Base-by-base conservation (phyloP, 345 rosid genomes). In the Orychophragmus violaceus region DNA sequence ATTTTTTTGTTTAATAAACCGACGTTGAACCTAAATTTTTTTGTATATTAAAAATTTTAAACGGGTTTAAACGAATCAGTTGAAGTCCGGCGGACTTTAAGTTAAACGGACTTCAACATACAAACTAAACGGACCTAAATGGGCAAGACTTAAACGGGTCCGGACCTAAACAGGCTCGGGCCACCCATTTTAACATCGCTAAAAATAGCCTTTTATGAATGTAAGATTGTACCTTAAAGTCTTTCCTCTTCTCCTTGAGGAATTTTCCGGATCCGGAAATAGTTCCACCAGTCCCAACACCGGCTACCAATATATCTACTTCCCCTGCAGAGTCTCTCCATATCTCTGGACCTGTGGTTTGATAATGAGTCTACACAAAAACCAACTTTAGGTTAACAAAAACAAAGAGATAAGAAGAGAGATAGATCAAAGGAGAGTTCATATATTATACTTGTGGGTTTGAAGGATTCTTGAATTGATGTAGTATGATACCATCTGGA, bases 321-420 rank as follows among this genome's bases (percentile, higher is more conserved):
- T 82, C 62, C 45, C 82, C 91, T 28, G 55, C 82, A 0, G 86
- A 78, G 68, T 74, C 90, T 45, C 59, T 79, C 94, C 94, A 87
- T 71, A 85, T 83, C 79, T 87, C 94, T 14, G 88, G 90, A 23
- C 90, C 88, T 11, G 85, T 82, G 41, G 90, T 85, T 69, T 76
- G 83, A 37, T 84, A 91, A 67, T 88, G 98, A 16, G 84, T 78
- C 98, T 88, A 24, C 74, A 72, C 17, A 74, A 27, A 27, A 25
- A 55, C 0, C 9, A 3, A 32, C 17, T 5, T 58, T 5, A 39
- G 21, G 45, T 18, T 24, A 39, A 35, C 12, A 52, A 55, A 25
- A 6, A 14, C 4, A 16, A 41, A 16, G n/a, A 41, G 4, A 35
- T 32, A 35, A 5, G 9, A 16, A 50, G 5, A 32, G 3, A n/a